Evolutionary conservation across 805 yeast species (phyloP).

Genomic region (Metschnikowia picachoensis): DNA sequence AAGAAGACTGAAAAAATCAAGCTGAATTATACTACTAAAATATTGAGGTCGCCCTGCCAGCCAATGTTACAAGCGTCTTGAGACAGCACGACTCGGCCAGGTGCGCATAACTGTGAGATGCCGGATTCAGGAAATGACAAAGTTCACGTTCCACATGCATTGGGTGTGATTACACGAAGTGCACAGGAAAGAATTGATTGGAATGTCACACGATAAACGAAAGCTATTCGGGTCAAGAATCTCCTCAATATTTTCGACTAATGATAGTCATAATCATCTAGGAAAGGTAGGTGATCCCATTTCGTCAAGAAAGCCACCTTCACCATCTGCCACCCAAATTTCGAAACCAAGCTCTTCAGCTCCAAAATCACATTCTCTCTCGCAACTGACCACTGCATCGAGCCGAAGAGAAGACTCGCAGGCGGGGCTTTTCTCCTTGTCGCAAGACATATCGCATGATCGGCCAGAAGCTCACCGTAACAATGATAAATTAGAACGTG

Average conservation of each 20-base stretch:
- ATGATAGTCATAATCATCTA: constrained; percentile 10
- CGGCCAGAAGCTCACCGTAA: no score
- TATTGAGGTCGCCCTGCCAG: no score
- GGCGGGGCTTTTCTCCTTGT: not conserved
- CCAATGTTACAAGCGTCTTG: no score
- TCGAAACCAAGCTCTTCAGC: not conserved
- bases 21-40: no score
- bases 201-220: constrained; percentile 14
- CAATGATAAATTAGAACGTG: no score
- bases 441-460: not conserved
- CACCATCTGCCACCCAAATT: not conserved
- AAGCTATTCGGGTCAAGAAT: constrained; percentile 28
- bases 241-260: constrained; percentile 26
- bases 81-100: no score
- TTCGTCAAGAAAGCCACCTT: not conserved
- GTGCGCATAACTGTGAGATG: no score
- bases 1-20: no score
- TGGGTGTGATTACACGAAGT: no score
- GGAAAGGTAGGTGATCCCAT: not conserved
- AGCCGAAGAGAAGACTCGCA: not conserved
- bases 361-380: not conserved
- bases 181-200: no score
- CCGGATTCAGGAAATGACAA: no score
- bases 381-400: not conserved
- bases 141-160: no score